Evolutionary conservation across 1,284 basidiomycete genomes (phyloP).

Genomic region (Tilletia caries): DNA sequence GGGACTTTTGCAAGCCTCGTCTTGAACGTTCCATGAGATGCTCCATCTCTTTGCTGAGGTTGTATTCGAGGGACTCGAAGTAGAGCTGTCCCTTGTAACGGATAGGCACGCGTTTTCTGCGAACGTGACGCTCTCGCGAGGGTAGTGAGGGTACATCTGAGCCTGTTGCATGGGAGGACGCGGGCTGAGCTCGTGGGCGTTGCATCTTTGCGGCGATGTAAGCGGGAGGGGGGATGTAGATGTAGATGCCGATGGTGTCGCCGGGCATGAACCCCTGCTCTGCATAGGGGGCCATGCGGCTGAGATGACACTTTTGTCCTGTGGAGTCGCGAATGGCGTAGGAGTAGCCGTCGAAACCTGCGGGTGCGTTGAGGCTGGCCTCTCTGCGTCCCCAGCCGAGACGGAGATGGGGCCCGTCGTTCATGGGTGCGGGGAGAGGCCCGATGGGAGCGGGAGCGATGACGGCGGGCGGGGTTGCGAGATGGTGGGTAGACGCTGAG

Average conservation of each 20-base stretch:
- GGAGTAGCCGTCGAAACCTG: conserved; percentile 87
- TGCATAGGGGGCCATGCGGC: conserved; percentile 70
- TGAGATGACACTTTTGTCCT: conserved; percentile 83
- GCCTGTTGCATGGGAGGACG: background rate
- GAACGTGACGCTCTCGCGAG: conserved; percentile 47
- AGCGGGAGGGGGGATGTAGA: conserved; percentile 68
- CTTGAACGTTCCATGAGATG: conserved; percentile 57
- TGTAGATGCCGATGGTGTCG: conserved; percentile 89
- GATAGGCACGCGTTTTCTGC: conserved; percentile 63
- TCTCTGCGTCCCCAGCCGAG: conserved; percentile 89
- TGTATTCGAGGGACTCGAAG: conserved; percentile 90
- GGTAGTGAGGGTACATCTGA: conserved; percentile 23
- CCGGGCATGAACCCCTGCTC: conserved; percentile 66
- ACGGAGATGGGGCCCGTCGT: conserved; percentile 73
- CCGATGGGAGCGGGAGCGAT: conserved; percentile 15
- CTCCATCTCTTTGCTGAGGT: conserved; percentile 88
- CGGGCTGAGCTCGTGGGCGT: conserved; percentile 26
- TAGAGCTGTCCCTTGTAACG: conserved; percentile 94
- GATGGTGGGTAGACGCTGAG: background rate
- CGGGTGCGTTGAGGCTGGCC: conserved; percentile 84
- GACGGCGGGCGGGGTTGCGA: background rate
- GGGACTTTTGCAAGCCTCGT: conserved; percentile 22
- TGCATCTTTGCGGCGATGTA: conserved; percentile 14
- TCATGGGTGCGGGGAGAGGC: conserved; percentile 32
- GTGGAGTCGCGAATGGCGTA: conserved; percentile 87